Evolutionary conservation across 768 basidiomycete genomes (phyloP).

Genomic region (Pleurotus eryngii): DNA sequence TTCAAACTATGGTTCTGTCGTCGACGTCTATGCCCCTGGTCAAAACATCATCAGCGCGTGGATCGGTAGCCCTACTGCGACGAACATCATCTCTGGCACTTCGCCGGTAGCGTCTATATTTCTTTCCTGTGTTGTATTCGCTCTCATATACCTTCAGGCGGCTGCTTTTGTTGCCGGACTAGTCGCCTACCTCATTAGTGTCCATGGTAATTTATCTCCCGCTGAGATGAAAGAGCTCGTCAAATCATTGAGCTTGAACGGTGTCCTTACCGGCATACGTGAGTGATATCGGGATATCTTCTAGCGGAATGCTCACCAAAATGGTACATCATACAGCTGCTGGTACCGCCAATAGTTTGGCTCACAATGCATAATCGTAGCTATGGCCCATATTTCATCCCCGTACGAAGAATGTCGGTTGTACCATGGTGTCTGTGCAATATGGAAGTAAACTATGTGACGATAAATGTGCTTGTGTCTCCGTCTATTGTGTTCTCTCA

Average conservation of each 20-base stretch:
- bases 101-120: conserved; percentile 19
- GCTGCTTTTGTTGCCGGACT: conserved; percentile 40
- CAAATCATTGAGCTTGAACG: conserved; percentile 24
- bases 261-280: conserved; percentile 28
- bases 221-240: conserved; percentile 24
- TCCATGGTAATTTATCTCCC: conserved; percentile 28
- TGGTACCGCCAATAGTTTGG: conserved; percentile 25
- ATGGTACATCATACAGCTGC: conserved; percentile 12
- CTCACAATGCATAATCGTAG: conserved; percentile 16
- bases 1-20: conserved; percentile 38
- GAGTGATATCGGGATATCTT: conserved; percentile 9
- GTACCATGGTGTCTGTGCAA: too few relatives aligned
- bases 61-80: conserved; percentile 22
- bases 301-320: not conserved
- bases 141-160: conserved; percentile 17
- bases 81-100: conserved; percentile 21
- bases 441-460: too few relatives aligned
- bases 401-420: too few relatives aligned
- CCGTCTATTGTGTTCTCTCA: too few relatives aligned
- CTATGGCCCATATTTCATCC: too few relatives aligned
- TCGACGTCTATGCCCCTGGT: conserved; percentile 41
- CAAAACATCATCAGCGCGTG: conserved; percentile 26
- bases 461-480: too few relatives aligned
- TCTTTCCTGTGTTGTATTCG: not conserved
- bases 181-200: conserved; percentile 32